phyloP scores from a whole-genome alignment of 495 filamentous ascomycete species.

The Daldinia grandis region DNA sequence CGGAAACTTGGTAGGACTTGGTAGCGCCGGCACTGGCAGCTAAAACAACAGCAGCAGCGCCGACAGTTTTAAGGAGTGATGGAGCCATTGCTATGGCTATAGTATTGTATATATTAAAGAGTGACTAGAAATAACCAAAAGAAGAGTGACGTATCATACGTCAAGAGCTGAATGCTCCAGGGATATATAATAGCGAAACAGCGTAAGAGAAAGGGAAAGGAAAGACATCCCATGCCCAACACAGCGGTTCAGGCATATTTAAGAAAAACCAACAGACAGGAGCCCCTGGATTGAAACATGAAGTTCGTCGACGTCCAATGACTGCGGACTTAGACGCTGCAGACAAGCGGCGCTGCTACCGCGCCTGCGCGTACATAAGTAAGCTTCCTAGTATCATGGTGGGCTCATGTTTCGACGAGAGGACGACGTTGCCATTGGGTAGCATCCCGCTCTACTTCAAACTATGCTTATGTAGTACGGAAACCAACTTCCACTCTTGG shows the following conservation, averaged over 20 bases:
- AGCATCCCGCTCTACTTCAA: constrained; percentile 9
- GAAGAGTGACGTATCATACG: constrained; percentile 60
- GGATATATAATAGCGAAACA: constrained; percentile 16
- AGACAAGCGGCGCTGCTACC: constrained; percentile 19
- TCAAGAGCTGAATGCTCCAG: constrained; percentile 51
- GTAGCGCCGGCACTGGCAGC: constrained; percentile 45
- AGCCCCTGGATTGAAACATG: constrained; percentile 25
- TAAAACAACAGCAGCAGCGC: constrained; percentile 51
- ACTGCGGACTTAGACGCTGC: constrained; percentile 14
- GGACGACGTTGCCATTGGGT: constrained; percentile 20
- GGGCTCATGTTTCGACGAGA: constrained; percentile 25
- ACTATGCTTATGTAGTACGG: constrained; percentile 16
- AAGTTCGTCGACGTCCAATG: constrained; percentile 11
- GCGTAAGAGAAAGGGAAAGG: constrained; percentile 4
- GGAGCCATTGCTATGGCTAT: constrained; percentile 53
- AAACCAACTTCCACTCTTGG: constrained; percentile 32
- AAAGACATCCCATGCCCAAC: background rate
- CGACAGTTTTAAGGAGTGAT: constrained; percentile 50
- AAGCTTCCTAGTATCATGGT: constrained; percentile 6
- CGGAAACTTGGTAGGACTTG: constrained; percentile 51
- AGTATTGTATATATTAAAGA: constrained; percentile 35
- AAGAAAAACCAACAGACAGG: constrained; percentile 7
- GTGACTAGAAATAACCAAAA: constrained; percentile 44
- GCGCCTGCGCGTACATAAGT: background rate
- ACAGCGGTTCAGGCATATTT: constrained; percentile 21